Conservation (phyloP, 2,329 filamentous ascomycete species). For the Ceratocystis albifundus region DNA sequence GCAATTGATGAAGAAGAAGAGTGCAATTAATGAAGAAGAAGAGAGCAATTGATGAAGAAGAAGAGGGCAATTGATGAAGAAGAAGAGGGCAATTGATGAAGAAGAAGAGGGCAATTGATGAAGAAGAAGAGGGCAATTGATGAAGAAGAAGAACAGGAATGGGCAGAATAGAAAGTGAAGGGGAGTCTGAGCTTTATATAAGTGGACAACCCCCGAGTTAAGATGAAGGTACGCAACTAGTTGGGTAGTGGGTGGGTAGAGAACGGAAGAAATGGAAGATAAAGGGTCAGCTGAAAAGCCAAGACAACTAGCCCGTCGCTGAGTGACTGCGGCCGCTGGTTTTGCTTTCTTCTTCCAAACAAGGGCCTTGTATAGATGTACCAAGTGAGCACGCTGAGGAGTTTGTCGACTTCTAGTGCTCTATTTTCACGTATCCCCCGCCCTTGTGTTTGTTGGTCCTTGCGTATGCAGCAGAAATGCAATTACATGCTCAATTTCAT, state of each 20-base stretch:
- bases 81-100: constrained; percentile 8
- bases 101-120: constrained; percentile 5
- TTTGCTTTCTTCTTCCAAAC: not conserved
- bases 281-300: not conserved
- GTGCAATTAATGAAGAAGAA: constrained; percentile 9
- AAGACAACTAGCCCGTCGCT: not conserved
- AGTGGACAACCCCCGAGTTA: too few relatives aligned
- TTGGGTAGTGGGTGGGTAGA: not conserved
- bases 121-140: constrained; percentile 6
- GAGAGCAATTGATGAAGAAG: constrained; percentile 1
- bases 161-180: not conserved
- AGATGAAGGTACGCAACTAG: too few relatives aligned
- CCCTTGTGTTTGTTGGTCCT: not conserved
- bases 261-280: constrained; percentile 3
- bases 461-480: constrained; percentile 5
- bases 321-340: not conserved
- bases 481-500: not conserved
- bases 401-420: not conserved
- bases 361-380: constrained; percentile 1
- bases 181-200: not conserved
- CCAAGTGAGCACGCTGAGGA: not conserved
- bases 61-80: constrained; percentile 3
- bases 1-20: constrained; percentile 5
- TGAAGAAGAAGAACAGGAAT: not conserved
- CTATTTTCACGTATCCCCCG: not conserved